Percentiles rank a stretch among this genome's conserved stretches.
Evolutionary conservation across 495 filamentous ascomycete genomes (phyloP).

Genomic region (Echria macrotheca): DNA sequence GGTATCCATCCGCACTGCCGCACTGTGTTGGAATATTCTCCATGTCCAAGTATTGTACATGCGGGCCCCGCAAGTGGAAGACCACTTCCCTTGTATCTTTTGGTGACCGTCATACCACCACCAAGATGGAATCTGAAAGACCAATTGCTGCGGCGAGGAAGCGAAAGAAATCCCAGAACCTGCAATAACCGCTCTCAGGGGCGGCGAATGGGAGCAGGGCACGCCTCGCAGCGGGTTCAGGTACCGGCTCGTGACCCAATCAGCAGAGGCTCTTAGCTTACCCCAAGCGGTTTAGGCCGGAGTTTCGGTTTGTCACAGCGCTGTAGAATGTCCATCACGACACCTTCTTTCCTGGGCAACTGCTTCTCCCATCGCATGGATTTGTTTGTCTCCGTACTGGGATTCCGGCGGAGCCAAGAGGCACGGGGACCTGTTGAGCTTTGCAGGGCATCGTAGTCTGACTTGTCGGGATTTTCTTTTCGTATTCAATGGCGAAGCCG

Average conservation of each 20-base stretch:
- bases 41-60: conserved; percentile 2
- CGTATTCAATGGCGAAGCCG: neutral
- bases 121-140: neutral
- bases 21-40: too few relatives aligned
- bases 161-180: conserved; percentile 21
- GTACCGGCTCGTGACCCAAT: conserved; percentile 32
- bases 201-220: conserved; percentile 9
- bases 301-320: conserved; percentile 22
- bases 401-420: conserved; percentile 2
- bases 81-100: neutral
- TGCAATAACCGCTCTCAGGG: conserved; percentile 30
- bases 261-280: conserved; percentile 20
- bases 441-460: neutral
- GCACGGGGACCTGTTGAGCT: neutral
- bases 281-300: conserved; percentile 24
- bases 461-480: conserved; percentile 4
- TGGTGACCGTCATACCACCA: conserved; percentile 1
- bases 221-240: conserved; percentile 17
- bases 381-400: neutral
- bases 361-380: conserved; percentile 9
- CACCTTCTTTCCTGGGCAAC: conserved; percentile 18
- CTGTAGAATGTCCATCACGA: conserved; percentile 27
- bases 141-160: neutral
- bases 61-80: neutral
- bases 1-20: neutral